Base-by-base conservation (phyloP, 257 asterid genomes). In the Rauvolfia tetraphylla region DNA sequence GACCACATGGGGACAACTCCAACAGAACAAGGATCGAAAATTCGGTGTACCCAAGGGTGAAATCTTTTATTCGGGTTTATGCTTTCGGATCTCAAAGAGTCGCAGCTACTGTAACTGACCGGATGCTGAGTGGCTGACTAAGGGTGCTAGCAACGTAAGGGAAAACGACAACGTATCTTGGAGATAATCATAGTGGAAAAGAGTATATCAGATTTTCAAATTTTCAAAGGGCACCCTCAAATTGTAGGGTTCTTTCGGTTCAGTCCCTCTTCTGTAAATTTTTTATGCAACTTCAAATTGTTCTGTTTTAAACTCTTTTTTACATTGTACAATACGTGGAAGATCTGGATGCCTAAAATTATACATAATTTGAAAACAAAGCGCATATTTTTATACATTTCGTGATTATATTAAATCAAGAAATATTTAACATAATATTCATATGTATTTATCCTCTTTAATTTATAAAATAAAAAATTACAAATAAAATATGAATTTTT, bases 21-120 rank as follows among this genome's bases (percentile, higher is more conserved):
- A 70, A 56, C 31, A 66, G 56, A 71, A 65, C 39, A 66, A 56
- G 75, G 74, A 76, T 79, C 84, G 79, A 62, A 71, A 71, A 54
- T 70, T 72, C 84, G 83, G 38, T 70, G 62, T 75, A 44, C 22
- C 72, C 72, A 58, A 74, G 73, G 15, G 75, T 62, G 27, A 23
- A 71, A 29, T 51, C 51, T 70, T 51, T 75, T 15, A 29, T 73
- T 14, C 33, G 57, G 61, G 68, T 67, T 79, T 53, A 67, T 76
- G n/a, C 66, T 59, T 39, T 42, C 41, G n/a, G 61, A 71, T 39
- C 70, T 62, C 74, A 72, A 33, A 49, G 49, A 49, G 68, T 63
- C 4, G 68, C 27, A 29, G 39, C 29, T 0, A 5, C 2, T 3
- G 44, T 29, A 6, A 33, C 68, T 62, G 22, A 0, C 63, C 13